A percentile compares a stretch with the other conserved stretches of the same genome.
Evolutionary conservation across 345 rosid genomes (phyloP).

Genomic region (Viola odorata): DNA sequence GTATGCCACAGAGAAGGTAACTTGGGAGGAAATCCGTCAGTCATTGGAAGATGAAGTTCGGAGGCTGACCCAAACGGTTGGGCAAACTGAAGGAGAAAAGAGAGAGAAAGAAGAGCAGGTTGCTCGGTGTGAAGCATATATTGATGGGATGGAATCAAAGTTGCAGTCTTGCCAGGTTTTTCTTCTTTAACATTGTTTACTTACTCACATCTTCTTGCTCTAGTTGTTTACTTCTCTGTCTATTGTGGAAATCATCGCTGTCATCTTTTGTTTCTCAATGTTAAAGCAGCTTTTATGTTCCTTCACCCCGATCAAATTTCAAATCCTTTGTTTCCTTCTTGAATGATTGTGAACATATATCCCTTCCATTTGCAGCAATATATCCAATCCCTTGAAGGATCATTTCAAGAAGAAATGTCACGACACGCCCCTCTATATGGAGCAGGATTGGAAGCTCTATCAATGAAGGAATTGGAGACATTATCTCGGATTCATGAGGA

Average conservation of each 20-base stretch:
- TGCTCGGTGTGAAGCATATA: constrained; percentile 87
- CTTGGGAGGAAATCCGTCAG: constrained; percentile 79
- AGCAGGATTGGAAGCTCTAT: constrained; percentile 81
- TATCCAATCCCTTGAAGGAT: constrained; percentile 62
- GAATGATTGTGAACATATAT: neutral
- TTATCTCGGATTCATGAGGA: constrained; percentile 87
- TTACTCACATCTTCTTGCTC: neutral
- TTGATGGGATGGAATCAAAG: constrained; percentile 87
- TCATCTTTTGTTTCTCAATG: too few species aligned
- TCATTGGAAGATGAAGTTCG: constrained; percentile 88
- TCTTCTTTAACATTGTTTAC: neutral
- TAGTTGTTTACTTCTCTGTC: neutral
- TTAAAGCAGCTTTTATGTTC: too few species aligned
- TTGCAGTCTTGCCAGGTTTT: constrained; percentile 89
- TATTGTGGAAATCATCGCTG: neutral
- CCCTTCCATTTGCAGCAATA: constrained; percentile 56
- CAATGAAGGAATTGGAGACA: constrained; percentile 88
- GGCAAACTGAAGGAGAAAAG: constrained; percentile 93
- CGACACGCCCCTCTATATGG: constrained; percentile 95
- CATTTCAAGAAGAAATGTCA: constrained; percentile 83
- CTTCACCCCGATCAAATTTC: neutral
- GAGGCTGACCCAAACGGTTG: constrained; percentile 74
- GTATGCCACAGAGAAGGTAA: constrained; percentile 74
- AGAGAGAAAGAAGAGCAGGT: constrained; percentile 89
- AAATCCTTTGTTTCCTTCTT: neutral